Base-by-base conservation (phyloP, 352 stramenopile genomes). In the Phytophthora macrochlamydospora region DNA sequence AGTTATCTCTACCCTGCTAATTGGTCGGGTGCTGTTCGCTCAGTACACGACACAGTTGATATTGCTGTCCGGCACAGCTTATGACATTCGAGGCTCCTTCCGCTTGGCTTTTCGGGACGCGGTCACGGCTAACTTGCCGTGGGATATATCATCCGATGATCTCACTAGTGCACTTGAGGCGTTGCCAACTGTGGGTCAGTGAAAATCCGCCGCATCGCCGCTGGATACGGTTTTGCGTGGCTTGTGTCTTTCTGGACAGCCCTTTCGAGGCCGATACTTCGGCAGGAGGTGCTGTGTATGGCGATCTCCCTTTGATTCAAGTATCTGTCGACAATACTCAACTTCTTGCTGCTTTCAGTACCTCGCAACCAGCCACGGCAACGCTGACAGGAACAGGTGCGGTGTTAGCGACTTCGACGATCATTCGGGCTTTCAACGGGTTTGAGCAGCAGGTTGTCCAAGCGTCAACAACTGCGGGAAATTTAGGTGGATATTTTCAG, bases 371-470 rank as follows among this genome's bases (percentile, higher is more conserved):
- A 7, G 69, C 69, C 18, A 65, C 68, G 8, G 86, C 69, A 1
- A 72, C 81, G 1, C 56, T 98, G 14, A 86, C 60, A 11, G 94
- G 93, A 8, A 97, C 87, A 7, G 84, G 80, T 51, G 91, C 85
- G 3, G 81, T 78, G 48, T 49, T 98, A 9, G 75, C 85, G 9
- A 81, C 94, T 14, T 73, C 76, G 5, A 93, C 91, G 2, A 76
- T 96, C 37, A 88, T 98, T 4, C 72, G 90, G 14, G 89, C 84
- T 8, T 97, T 94, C 67, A 93, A 96, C 18, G 96, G 97, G 4
- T 98, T 88, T 55, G 94, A 98, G 35, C 90, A 98, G 64, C 96
- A 99, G 58, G 84, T 81, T 5, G 65, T 98, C 2, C 89, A 74
- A 3, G 74, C 98, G 11, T 77, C 73, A 2, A 85, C 89, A 1